phyloP scores from a whole-genome alignment of 768 basidiomycete species.

The Naematelia aurantialba region DNA sequence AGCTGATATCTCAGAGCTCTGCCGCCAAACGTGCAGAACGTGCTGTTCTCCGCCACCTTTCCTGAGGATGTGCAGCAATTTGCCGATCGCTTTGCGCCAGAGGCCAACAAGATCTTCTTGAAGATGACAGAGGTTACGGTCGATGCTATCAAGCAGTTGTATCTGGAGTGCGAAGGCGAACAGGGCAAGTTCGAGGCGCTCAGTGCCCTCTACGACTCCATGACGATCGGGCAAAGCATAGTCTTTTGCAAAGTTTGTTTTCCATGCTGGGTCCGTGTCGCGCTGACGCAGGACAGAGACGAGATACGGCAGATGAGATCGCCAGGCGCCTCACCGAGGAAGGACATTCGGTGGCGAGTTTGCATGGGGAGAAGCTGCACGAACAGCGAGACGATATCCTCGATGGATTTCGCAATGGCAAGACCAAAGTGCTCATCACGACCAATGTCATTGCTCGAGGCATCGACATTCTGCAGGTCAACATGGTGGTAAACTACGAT shows the following conservation, averaged over 20 bases:
- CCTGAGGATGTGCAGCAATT: slow-evolving; percentile 88
- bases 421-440: slow-evolving; percentile 94
- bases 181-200: slow-evolving; percentile 94
- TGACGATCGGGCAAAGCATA: slow-evolving; percentile 96
- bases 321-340: slow-evolving; percentile 83
- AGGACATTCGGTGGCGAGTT: slow-evolving; percentile 91
- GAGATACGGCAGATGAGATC: slow-evolving; percentile 88
- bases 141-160: slow-evolving; percentile 92
- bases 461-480: slow-evolving; percentile 97
- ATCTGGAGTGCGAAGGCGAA: slow-evolving; percentile 90
- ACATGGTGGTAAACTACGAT: slow-evolving; percentile 99
- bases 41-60: slow-evolving; percentile 98
- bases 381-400: slow-evolving; percentile 85
- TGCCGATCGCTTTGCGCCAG: slow-evolving; percentile 86
- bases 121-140: slow-evolving; percentile 90
- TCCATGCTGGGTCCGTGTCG: not conserved
- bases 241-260: slow-evolving; percentile 85
- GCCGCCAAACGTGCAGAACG: slow-evolving; percentile 61
- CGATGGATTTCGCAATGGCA: slow-evolving; percentile 91
- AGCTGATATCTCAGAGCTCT: slow-evolving; percentile 55
- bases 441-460: slow-evolving; percentile 98
- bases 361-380: slow-evolving; percentile 91
- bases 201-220: slow-evolving; percentile 77
- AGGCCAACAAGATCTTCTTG: slow-evolving; percentile 92
- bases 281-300: slow-evolving; percentile 57